Evolutionary conservation across 1,284 basidiomycete genomes (phyloP).

Genomic region (Tremellales sp.): DNA sequence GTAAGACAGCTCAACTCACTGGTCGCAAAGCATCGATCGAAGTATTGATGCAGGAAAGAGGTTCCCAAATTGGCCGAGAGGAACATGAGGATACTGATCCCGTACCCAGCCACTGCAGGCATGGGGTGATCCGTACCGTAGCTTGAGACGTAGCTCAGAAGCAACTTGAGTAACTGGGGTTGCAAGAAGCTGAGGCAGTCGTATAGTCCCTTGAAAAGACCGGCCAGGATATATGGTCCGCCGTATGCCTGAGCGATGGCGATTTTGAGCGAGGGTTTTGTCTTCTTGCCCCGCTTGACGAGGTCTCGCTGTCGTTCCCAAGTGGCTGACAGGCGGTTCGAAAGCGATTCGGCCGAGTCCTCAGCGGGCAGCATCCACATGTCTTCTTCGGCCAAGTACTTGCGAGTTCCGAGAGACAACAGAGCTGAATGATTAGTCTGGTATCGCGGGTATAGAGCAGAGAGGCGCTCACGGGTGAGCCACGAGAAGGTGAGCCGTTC

Average conservation of each 20-base stretch:
- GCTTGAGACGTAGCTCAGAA: slow-evolving; percentile 74
- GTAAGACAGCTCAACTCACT: slow-evolving; percentile 45
- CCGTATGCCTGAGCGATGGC: slow-evolving; percentile 76
- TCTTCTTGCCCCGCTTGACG: slow-evolving; percentile 54
- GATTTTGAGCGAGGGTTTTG: slow-evolving; percentile 65
- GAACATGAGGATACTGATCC: slow-evolving; percentile 76
- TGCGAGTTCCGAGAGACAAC: slow-evolving; percentile 37
- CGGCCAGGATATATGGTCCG: slow-evolving; percentile 66
- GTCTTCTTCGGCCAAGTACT: slow-evolving; percentile 70
- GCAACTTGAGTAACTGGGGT: slow-evolving; percentile 77
- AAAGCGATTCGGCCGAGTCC: slow-evolving; percentile 72
- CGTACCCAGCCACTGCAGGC: slow-evolving; percentile 59
- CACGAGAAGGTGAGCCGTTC: slow-evolving; percentile 44
- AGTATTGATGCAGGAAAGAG: slow-evolving; percentile 75
- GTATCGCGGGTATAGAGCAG: neutral
- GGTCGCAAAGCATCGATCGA: slow-evolving; percentile 53
- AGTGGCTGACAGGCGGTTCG: slow-evolving; percentile 55
- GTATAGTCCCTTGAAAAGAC: slow-evolving; percentile 66
- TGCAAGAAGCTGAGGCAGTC: slow-evolving; percentile 80
- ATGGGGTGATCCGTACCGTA: slow-evolving; percentile 53
- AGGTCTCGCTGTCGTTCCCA: slow-evolving; percentile 48
- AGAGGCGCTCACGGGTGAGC: slow-evolving; percentile 30
- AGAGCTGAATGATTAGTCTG: slow-evolving; percentile 16
- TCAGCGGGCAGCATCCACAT: slow-evolving; percentile 62
- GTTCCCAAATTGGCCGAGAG: slow-evolving; percentile 70